Base-by-base conservation (phyloP, 2,329 filamentous ascomycete species). In the Trichoderma endophyticum region DNA sequence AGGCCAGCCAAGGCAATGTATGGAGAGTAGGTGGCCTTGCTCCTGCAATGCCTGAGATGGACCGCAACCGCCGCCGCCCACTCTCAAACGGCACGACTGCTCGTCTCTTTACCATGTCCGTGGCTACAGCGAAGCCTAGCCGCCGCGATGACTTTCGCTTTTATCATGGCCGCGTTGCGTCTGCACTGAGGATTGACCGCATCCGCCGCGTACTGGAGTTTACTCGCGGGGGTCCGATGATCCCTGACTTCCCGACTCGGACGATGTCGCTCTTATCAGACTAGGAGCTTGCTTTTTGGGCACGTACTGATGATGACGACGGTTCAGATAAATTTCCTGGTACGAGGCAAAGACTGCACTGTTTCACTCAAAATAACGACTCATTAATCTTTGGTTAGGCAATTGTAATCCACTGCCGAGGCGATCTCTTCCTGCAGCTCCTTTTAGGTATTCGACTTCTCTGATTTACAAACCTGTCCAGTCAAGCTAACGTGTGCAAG, bases 171-270 rank as follows among this genome's bases (percentile, higher is more conserved):
- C 89, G 94, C 32, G 82, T 99, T 70, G 94, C 95, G 9, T 84
- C 91, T 18, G 96, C 96, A 3, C 85, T 98, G 66, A 88, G 93
- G n/a, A 86, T 98, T 73, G 90, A 97, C 78, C 90, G 89, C 60
- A 85, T 88, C 34, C 85, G 87, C 30, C 89, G 89, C 73, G 84
- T 97, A 15, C 84, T 97, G 34, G 86, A 87, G 54, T 90, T 89
- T 74, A 80, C 80, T 36, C 74, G 73, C 7, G 54, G 39, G 8
- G 51, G 36, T 32, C 48, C 69, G 14, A 68, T 51, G 73, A 60
- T 73, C 67, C 48, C 73, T 28, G 73, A 63, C 34, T n/a, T 63
- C 60, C 12, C 39, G 4, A 28, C 30, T 36, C 43, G 51, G 26
- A 26, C 61, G 26, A 43, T 62, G 32, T 7, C 59, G 7, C 39